phyloP scores from a whole-genome alignment of 495 filamentous ascomycete species.

The Podospora comata region DNA sequence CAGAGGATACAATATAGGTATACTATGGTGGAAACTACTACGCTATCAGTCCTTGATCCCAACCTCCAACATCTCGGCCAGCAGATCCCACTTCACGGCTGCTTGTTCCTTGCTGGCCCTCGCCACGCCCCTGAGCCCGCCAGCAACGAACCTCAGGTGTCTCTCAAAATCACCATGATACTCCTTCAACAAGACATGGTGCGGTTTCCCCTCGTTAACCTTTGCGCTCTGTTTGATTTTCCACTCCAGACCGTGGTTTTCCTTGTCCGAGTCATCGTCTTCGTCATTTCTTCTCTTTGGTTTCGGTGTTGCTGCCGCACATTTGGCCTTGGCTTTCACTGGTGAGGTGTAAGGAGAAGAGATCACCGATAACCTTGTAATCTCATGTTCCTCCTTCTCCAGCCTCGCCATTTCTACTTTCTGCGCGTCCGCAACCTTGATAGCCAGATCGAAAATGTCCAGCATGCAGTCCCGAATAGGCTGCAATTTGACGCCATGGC shows the following conservation, averaged over 20 bases:
- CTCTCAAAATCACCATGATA: constrained; percentile 50
- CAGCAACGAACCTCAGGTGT: constrained; percentile 51
- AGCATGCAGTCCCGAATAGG: constrained; percentile 65
- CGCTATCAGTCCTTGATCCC: constrained; percentile 36
- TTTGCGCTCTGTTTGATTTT: background rate
- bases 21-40: constrained; percentile 72
- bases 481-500: constrained; percentile 60
- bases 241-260: constrained; percentile 2
- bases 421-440: constrained; percentile 50
- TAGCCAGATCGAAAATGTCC: constrained; percentile 57
- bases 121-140: constrained; percentile 55
- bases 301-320: constrained; percentile 9
- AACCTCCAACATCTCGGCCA: constrained; percentile 58
- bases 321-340: constrained; percentile 12
- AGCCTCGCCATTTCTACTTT: constrained; percentile 38
- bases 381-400: constrained; percentile 41
- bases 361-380: constrained; percentile 33
- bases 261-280: constrained; percentile 39
- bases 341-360: constrained; percentile 26
- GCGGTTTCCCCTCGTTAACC: constrained; percentile 26
- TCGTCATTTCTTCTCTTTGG: constrained; percentile 32
- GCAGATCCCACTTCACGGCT: constrained; percentile 53
- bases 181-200: constrained; percentile 40
- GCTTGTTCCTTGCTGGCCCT: constrained; percentile 53
- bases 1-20: constrained; percentile 62